These are phyloP conservation scores for Cucurbita argyrosperma DNA, from an alignment of 306 rosid species.

Conservation along the genomic window DNA sequence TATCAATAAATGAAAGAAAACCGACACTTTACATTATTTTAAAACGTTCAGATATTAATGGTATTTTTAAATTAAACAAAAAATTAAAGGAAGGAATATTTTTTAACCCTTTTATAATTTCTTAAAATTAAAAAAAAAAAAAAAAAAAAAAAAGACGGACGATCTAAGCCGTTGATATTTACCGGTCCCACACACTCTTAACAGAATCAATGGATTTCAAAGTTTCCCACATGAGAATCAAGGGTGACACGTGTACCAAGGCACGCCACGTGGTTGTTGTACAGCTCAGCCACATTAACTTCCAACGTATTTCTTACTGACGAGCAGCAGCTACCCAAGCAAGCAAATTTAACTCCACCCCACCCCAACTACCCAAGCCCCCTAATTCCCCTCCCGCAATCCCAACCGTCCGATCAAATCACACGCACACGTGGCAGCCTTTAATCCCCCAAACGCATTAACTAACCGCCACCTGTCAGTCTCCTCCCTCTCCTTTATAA, in stretches of 20 bases:
- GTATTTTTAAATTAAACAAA: too few relatives aligned
- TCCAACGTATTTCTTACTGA: background rate
- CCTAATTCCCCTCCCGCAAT: background rate
- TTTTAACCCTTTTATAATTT: too few relatives aligned
- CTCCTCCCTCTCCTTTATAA: too few relatives aligned
- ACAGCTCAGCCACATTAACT: constrained; percentile 8
- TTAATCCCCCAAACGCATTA: background rate
- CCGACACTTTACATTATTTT: too few relatives aligned
- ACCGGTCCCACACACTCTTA: too few relatives aligned
- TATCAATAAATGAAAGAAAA: too few relatives aligned
- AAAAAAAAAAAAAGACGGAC: too few relatives aligned
- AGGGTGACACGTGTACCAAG: background rate
- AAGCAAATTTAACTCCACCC: constrained; percentile 9
- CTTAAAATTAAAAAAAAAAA: too few relatives aligned
- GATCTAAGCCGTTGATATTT: too few relatives aligned
- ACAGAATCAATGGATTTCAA: background rate
- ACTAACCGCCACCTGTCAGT: background rate
- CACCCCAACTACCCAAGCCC: background rate
- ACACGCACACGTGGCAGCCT: background rate
- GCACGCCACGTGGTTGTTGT: background rate
- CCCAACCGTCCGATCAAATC: background rate
- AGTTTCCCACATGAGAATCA: background rate
- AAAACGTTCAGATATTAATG: too few relatives aligned
- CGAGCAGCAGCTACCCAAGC: constrained; percentile 1
- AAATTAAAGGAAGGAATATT: too few relatives aligned